Base-by-base conservation (phyloP, 139 green algal genomes). In the Chlorella sp. region DNA sequence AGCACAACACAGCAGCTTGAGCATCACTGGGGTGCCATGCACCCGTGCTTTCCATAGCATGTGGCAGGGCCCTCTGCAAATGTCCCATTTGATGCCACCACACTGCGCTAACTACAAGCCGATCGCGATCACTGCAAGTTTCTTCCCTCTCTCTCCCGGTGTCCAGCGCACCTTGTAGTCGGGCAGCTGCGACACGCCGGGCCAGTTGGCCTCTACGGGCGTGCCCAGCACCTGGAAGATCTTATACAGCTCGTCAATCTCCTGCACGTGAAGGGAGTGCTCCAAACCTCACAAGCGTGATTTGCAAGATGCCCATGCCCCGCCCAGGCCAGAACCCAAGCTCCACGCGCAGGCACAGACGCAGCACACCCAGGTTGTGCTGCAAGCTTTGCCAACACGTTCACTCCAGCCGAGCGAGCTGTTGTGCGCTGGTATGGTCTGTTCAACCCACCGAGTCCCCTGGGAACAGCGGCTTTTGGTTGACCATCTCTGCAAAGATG, bases 401-500 rank as follows among this genome's bases (percentile, higher is more conserved):
- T 9, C 48, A 57, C 48, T 16, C 48, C 19, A 61, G n/a, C n/a
- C n/a, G n/a, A n/a, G n/a, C n/a, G n/a, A n/a, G n/a, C 21, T 66
- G 78, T 18, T 36, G 16, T 39, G 12, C 14, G 15, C 78, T 37
- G 39, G 12, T n/a, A n/a, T 3, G 42, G 37, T 18, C 48, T 11
- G 37, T 0, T 77, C 30, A 15, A 7, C 81, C n/a, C 48, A 94
- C 93, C 85, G 94, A 97, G 91, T 98, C 97, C 11, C 96, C 96
- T 16, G 96, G 96, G 92, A 98, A 98, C 37, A 98, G 94, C 0
- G 97, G 96, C 71, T 93, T 92, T 92, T 97, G 92, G 89, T 91
- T 92, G 83, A 91, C 90, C 93, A 99, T 97, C 94, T 99, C 98
- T 32, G 97, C 97, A 93, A 99, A 99, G 75, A 99, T 99, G 96